Percentiles rank a stretch among this genome's conserved stretches.
Evolutionary conservation across 495 filamentous ascomycete species (phyloP).

Genomic region (Talaromyces stipitatus): DNA sequence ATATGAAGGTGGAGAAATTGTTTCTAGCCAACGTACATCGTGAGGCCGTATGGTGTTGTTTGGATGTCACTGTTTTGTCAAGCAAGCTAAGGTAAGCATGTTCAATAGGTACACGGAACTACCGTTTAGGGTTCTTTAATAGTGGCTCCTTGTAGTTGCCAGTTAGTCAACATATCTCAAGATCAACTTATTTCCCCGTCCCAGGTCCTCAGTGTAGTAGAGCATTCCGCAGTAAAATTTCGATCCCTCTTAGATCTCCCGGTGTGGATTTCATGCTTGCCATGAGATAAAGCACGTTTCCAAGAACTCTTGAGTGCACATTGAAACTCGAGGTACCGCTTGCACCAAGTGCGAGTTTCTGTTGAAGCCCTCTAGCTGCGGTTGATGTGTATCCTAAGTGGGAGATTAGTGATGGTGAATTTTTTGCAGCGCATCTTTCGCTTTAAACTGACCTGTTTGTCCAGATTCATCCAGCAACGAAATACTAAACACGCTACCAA

Average conservation of each 20-base stretch:
- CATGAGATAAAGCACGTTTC: constrained; percentile 75
- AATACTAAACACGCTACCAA: constrained; percentile 65
- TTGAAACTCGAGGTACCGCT: constrained; percentile 32
- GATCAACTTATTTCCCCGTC: too few species aligned
- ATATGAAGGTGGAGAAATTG: background rate
- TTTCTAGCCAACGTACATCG: background rate
- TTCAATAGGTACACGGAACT: background rate
- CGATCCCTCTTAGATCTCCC: constrained; percentile 41
- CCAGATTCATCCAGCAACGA: constrained; percentile 43
- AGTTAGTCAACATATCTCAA: too few species aligned
- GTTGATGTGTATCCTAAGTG: constrained; percentile 56
- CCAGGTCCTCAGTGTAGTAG: background rate
- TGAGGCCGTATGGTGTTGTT: background rate
- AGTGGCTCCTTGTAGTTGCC: background rate
- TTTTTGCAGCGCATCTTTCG: background rate
- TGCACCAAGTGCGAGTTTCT: constrained; percentile 34
- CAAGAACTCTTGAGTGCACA: constrained; percentile 66
- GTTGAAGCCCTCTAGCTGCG: constrained; percentile 53
- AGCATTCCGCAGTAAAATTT: constrained; percentile 22
- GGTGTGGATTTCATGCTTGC: constrained; percentile 52
- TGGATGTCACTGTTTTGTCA: too few species aligned
- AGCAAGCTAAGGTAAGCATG: too few species aligned
- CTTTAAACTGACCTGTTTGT: constrained; percentile 28
- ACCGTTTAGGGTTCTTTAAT: too few species aligned
- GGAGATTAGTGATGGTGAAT: background rate